A percentile compares a stretch with the other conserved stretches of the same genome.
These are phyloP conservation scores for Kodamaea derodonti DNA, from an alignment of 1,139 yeast genomes.

Conservation along the genomic window DNA sequence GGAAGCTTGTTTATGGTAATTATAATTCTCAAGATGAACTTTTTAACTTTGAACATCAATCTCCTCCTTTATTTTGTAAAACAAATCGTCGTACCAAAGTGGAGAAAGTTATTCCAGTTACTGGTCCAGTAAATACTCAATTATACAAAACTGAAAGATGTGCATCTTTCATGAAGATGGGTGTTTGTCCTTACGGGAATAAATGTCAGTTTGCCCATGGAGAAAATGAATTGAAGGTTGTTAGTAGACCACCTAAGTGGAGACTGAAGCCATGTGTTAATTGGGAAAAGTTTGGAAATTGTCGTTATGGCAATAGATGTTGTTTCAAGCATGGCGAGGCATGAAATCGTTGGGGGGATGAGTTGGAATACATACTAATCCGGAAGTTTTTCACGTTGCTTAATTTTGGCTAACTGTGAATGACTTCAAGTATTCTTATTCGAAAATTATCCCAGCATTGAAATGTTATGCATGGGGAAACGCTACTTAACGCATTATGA, in stretches of 20 bases:
- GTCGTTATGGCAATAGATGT: conserved; percentile 89
- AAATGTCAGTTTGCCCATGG: conserved; percentile 98
- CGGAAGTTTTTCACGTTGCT: too few species aligned
- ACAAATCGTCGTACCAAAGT: conserved; percentile 7
- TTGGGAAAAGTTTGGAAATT: conserved; percentile 78
- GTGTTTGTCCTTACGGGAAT: conserved; percentile 79
- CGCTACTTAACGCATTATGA: too few species aligned
- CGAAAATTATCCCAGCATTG: too few species aligned
- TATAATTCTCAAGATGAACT: conserved; percentile 16
- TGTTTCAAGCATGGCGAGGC: conserved; percentile 76
- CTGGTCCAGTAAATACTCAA: conserved; percentile 55
- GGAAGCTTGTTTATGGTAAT: not conserved
- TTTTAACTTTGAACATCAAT: conserved; percentile 21
- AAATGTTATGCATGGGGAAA: too few species aligned
- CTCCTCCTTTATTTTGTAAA: not conserved
- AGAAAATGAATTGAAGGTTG: conserved; percentile 63
- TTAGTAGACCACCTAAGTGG: conserved; percentile 81
- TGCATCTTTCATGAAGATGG: conserved; percentile 69
- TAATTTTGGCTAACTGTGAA: too few species aligned
- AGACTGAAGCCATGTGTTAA: conserved; percentile 89
- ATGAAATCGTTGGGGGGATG: not conserved
- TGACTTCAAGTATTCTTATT: too few species aligned
- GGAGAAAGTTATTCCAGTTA: conserved; percentile 7
- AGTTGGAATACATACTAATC: too few species aligned
- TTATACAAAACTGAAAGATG: conserved; percentile 90